A percentile compares a stretch with the other conserved stretches of the same genome.
Evolutionary conservation across 495 filamentous ascomycete genomes (phyloP).

Genomic region (Melanomma pulvis-pyrius): DNA sequence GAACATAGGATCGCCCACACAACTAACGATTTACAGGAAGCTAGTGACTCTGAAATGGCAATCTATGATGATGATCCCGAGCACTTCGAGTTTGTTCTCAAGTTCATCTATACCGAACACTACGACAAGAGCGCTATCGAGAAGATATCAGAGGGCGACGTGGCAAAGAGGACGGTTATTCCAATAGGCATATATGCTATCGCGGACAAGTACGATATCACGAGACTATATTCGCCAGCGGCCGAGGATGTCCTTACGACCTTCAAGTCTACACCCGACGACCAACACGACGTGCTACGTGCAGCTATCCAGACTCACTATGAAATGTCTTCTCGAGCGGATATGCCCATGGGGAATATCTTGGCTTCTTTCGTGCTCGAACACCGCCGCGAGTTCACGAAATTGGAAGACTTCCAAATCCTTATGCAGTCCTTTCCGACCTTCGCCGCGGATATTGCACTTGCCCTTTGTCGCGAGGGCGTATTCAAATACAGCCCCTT

Average conservation of each 20-base stretch:
- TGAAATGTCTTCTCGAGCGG: neutral
- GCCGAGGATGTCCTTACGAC: neutral
- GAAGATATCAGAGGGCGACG: neutral
- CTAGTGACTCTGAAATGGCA: neutral
- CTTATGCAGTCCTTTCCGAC: neutral
- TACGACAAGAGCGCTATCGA: neutral
- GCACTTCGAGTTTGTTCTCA: slow-evolving; percentile 9
- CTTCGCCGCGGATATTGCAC: neutral
- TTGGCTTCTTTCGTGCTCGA: neutral
- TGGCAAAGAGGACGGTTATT: neutral
- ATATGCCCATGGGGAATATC: neutral
- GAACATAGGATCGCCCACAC: no score
- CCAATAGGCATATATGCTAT: neutral
- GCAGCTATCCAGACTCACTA: neutral
- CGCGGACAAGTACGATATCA: slow-evolving; percentile 22
- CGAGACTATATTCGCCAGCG: neutral
- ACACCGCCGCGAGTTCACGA: neutral
- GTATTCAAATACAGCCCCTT: neutral
- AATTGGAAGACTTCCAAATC: neutral
- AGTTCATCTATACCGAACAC: slow-evolving; percentile 6
- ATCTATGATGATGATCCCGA: slow-evolving; percentile 8
- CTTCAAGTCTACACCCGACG: neutral
- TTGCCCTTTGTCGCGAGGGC: neutral
- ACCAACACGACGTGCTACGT: neutral
- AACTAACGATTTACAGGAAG: neutral